These are phyloP conservation scores for Aspergillus campestris DNA, from an alignment of 495 filamentous ascomycete species.

Conservation along the genomic window DNA sequence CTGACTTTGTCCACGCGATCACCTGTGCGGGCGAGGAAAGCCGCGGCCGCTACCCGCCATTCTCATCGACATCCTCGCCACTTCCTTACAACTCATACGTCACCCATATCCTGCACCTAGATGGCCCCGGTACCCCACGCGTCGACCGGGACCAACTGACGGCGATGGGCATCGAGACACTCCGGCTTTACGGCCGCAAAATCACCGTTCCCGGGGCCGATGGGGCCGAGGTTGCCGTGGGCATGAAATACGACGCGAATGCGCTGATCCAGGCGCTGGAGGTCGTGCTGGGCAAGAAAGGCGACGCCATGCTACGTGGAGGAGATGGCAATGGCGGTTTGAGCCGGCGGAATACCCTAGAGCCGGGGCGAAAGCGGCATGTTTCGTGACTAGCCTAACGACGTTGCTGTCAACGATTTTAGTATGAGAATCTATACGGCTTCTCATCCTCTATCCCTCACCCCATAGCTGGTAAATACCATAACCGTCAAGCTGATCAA, in stretches of 20 bases:
- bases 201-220: conserved; percentile 26
- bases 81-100: conserved; percentile 46
- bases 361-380: conserved; percentile 25
- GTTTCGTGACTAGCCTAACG: no score
- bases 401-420: no score
- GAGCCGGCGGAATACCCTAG: conserved; percentile 62
- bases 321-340: conserved; percentile 33
- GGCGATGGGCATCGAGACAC: conserved; percentile 62
- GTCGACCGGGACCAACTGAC: conserved; percentile 60
- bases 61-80: conserved; percentile 8
- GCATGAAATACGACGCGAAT: conserved; percentile 67
- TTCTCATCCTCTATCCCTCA: no score
- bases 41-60: conserved; percentile 20
- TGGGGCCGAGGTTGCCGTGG: conserved; percentile 21
- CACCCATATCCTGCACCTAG: conserved; percentile 77
- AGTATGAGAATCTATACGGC: no score
- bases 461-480: no score
- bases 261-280: conserved; percentile 70
- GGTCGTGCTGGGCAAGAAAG: conserved; percentile 63
- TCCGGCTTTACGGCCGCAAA: conserved; percentile 67
- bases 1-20: conserved; percentile 74
- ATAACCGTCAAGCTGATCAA: no score
- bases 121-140: conserved; percentile 58
- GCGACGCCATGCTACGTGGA: conserved; percentile 41
- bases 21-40: conserved; percentile 50